phyloP scores from a whole-genome alignment of 345 rosid species.

The Garcia nutans region DNA sequence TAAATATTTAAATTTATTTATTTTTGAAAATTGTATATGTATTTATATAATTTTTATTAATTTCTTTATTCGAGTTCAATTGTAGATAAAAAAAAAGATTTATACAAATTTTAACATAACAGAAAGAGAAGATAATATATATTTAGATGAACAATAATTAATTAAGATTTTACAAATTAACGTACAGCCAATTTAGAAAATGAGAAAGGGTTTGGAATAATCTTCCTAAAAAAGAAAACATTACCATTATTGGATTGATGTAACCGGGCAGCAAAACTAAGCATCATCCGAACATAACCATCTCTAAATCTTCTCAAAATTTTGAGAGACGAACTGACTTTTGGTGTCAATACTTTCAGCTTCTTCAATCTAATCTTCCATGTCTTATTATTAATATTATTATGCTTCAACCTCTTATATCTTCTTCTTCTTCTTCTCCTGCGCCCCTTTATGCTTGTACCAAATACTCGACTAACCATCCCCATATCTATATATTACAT shows the following conservation, averaged over 20 bases:
- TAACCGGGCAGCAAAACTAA: constrained; percentile 12
- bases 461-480: neutral
- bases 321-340: neutral
- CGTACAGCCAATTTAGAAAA: neutral
- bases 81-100: no score
- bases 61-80: no score
- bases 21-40: no score
- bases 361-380: neutral
- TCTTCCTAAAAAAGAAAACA: neutral
- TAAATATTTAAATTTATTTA: no score
- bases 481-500: neutral
- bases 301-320: constrained; percentile 1
- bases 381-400: neutral
- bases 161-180: neutral
- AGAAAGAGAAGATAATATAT: no score
- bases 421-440: constrained; percentile 9
- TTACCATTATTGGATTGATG: neutral
- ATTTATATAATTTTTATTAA: no score
- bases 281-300: constrained; percentile 10
- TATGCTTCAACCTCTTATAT: constrained; percentile 10
- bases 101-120: no score
- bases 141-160: neutral
- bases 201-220: neutral
- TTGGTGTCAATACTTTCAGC: neutral
- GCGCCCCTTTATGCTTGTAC: neutral